A percentile compares a stretch with the other conserved stretches of the same genome.
Conservation (phyloP, 768 basidiomycete genomes). For the Mrakia frigida region DNA sequence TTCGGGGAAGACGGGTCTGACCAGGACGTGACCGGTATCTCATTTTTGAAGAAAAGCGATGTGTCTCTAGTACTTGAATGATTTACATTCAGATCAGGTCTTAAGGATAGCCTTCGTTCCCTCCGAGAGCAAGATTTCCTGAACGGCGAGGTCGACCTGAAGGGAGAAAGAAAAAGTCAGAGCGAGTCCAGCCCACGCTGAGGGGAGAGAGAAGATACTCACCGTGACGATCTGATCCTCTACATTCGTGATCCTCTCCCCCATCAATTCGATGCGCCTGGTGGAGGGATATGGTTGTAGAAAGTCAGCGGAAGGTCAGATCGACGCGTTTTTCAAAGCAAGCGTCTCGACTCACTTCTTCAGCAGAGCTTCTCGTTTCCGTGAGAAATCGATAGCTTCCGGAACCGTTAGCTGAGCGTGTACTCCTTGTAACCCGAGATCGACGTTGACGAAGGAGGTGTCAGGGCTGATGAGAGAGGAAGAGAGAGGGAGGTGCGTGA, state of each 20-base stretch:
- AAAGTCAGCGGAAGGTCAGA: background rate
- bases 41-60: no score
- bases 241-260: background rate
- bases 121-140: background rate
- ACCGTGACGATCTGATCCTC: conserved; percentile 8
- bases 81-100: background rate
- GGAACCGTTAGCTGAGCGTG: background rate
- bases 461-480: background rate
- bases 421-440: conserved; percentile 1
- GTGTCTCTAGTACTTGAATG: no score
- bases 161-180: background rate
- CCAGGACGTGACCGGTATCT: no score
- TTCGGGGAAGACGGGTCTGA: no score
- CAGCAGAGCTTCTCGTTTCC: background rate
- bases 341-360: background rate
- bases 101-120: conserved; percentile 14
- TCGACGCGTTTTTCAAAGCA: background rate
- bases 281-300: background rate
- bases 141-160: conserved; percentile 2
- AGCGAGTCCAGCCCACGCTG: background rate
- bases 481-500: background rate
- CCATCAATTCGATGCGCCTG: background rate
- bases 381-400: background rate
- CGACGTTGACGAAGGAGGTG: background rate
- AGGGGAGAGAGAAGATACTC: background rate